phyloP scores from a whole-genome alignment of 225 moss, liverwort and hornwort genomes.

The Neckera pumila region DNA sequence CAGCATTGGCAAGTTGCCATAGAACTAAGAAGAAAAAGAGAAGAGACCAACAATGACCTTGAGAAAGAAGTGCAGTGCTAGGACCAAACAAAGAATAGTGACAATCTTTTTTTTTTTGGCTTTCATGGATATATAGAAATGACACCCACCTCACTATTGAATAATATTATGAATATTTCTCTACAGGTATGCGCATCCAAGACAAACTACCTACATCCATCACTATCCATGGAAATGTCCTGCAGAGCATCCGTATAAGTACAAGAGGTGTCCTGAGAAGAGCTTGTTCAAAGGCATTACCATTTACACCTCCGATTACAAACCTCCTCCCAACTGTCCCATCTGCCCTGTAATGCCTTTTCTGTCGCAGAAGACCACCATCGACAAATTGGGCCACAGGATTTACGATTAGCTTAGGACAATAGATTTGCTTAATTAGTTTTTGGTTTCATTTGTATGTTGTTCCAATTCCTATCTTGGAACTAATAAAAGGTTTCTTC shows the following conservation, averaged over 20 bases:
- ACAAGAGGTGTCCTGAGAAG: constrained; percentile 19
- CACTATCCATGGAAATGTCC: constrained; percentile 22
- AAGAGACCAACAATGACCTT: not conserved
- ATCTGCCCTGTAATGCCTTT: constrained; percentile 28
- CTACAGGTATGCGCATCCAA: constrained; percentile 12
- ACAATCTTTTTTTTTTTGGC: no score
- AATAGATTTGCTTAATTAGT: not conserved
- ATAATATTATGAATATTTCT: not conserved
- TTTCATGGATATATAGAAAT: not conserved
- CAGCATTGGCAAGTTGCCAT: not conserved
- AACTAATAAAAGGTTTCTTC: not conserved
- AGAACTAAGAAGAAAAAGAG: not conserved
- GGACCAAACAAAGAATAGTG: no score
- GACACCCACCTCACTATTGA: no score
- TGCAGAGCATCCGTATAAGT: constrained; percentile 18
- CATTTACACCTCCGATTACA: constrained; percentile 13
- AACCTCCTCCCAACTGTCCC: constrained; percentile 18
- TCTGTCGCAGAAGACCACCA: constrained; percentile 2
- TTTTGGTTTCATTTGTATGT: not conserved
- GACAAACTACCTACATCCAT: constrained; percentile 25
- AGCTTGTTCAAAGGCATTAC: constrained; percentile 17
- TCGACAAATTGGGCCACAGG: constrained; percentile 18
- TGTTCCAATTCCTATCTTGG: not conserved
- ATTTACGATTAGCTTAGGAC: not conserved
- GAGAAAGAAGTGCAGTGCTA: not conserved